Percentiles rank a stretch among this genome's conserved stretches.
phyloP scores from a whole-genome alignment of 495 filamentous ascomycete species.

The Amniculicola lignicola region DNA sequence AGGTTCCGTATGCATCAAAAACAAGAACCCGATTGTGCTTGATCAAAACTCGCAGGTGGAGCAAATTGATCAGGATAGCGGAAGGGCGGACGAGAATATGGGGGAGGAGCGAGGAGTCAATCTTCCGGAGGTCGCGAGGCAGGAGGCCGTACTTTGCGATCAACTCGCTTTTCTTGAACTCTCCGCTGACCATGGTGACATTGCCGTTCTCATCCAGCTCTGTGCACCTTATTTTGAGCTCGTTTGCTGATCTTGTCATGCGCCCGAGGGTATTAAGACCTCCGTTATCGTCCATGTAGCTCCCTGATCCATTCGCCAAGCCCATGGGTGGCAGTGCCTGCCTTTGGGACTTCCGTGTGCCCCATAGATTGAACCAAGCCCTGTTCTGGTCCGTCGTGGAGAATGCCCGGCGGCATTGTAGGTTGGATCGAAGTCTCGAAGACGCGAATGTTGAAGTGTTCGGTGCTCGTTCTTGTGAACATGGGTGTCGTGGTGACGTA shows the following conservation, averaged over 20 bases:
- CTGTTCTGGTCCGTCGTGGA: constrained; percentile 17
- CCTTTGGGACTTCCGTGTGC: constrained; percentile 5
- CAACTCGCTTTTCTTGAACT: constrained; percentile 94
- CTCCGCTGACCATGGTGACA: constrained; percentile 89
- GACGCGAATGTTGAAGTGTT: too few species aligned
- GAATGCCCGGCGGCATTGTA: constrained; percentile 12
- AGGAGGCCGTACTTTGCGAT: constrained; percentile 97
- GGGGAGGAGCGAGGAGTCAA: constrained; percentile 95
- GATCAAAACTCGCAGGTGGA: constrained; percentile 90
- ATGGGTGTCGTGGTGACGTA: too few species aligned
- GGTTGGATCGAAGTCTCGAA: background rate
- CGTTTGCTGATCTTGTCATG: constrained; percentile 69
- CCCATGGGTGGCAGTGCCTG: constrained; percentile 36
- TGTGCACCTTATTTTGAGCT: constrained; percentile 82
- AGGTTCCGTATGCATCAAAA: constrained; percentile 94
- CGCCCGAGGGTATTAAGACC: constrained; percentile 49
- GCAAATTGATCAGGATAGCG: constrained; percentile 89
- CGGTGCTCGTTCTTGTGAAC: too few species aligned
- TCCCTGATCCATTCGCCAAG: too few species aligned
- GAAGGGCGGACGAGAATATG: constrained; percentile 93
- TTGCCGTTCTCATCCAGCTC: constrained; percentile 93
- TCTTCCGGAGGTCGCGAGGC: constrained; percentile 93
- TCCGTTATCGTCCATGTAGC: constrained; percentile 44
- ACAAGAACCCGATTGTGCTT: constrained; percentile 90
- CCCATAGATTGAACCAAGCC: constrained; percentile 23